Percentiles rank a stretch among this genome's conserved stretches.
These are phyloP conservation scores for Daldinia concentrica DNA, from an alignment of 495 filamentous ascomycete species.

Conservation along the genomic window DNA sequence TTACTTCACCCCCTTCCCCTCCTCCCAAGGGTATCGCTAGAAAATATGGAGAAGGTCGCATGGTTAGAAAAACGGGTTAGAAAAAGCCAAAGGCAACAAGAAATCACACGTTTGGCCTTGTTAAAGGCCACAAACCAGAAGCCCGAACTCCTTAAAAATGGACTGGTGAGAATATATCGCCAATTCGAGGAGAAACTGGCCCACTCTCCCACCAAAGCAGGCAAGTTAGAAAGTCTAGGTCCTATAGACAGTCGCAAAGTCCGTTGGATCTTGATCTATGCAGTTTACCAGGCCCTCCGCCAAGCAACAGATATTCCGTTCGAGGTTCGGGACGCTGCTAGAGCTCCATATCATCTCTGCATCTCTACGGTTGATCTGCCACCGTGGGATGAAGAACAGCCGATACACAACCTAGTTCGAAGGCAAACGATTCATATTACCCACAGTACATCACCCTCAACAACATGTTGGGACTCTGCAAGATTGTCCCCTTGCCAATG, in stretches of 20 bases:
- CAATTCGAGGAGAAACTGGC: conserved; percentile 58
- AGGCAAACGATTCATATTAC: conserved; percentile 39
- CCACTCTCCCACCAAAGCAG: conserved; percentile 48
- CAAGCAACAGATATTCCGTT: conserved; percentile 54
- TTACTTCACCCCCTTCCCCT: conserved; percentile 68
- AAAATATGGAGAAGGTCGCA: conserved; percentile 25
- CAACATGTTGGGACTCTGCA: background rate
- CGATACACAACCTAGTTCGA: conserved; percentile 22
- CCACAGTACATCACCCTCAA: background rate
- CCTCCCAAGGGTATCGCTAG: conserved; percentile 56
- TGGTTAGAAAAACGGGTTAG: conserved; percentile 49
- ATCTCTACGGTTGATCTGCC: conserved; percentile 52
- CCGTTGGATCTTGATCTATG: conserved; percentile 78
- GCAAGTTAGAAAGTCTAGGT: conserved; percentile 53
- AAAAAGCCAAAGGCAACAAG: conserved; percentile 48
- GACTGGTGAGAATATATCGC: conserved; percentile 57
- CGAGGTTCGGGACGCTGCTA: conserved; percentile 48
- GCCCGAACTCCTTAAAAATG: conserved; percentile 45
- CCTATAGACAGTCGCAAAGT: conserved; percentile 68
- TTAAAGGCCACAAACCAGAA: conserved; percentile 55
- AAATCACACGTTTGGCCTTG: conserved; percentile 50
- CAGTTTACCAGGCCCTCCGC: conserved; percentile 70
- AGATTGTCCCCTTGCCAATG: conserved; percentile 1
- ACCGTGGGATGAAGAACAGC: conserved; percentile 51
- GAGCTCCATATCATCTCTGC: conserved; percentile 55